Base-by-base conservation (phyloP, 2,329 filamentous ascomycete genomes). In the Lanzia echinophila region DNA sequence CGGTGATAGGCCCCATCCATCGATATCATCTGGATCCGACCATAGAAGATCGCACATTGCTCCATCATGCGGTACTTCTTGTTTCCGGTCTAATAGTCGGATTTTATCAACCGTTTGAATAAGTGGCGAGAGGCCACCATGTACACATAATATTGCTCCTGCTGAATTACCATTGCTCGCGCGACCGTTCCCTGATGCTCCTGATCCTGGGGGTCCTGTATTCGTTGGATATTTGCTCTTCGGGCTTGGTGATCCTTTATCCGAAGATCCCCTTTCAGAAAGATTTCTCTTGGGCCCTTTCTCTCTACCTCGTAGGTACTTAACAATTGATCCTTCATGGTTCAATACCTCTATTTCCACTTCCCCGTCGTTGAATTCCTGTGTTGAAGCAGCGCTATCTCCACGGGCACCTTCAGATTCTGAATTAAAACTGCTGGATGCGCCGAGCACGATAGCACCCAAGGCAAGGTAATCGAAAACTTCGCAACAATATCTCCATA, bases 381-480 rank as follows among this genome's bases (percentile, higher is more conserved):
- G 71, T 13, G 69, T 70, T 2, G 71, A 65, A 8, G 72, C 74
- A 17, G 72, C 68, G 42, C 75, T 76, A 3, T 69, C 72, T 50
- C 57, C 48, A n/a, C 62, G 56, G 60, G 12, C 75, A 67, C 19
- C 78, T 62, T 58, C 71, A 62, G 50, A 68, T 61, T 57, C 77
- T 71, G 55, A 72, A 71, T 71, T 70, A 62, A 87, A 70, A 60
- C 78, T 70, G 77, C 86, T 74, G 71, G 88, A 77, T 73, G 94
- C 90, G 60, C 94, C 94, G n/a, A 96, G 81, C 6, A 99, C 96
- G 67, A 99, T 84, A 62, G 94, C 94, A 60, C 92, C 96, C 60
- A 99, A 82, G 62, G 94, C 92, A 94, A 99, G 83, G 70, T 96
- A 97, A 73, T 99, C 92, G 68, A 99, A 99, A 3, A 97, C 88